Conservation (phyloP, 1,284 basidiomycete species). For the Ceratobasidium sp. region DNA sequence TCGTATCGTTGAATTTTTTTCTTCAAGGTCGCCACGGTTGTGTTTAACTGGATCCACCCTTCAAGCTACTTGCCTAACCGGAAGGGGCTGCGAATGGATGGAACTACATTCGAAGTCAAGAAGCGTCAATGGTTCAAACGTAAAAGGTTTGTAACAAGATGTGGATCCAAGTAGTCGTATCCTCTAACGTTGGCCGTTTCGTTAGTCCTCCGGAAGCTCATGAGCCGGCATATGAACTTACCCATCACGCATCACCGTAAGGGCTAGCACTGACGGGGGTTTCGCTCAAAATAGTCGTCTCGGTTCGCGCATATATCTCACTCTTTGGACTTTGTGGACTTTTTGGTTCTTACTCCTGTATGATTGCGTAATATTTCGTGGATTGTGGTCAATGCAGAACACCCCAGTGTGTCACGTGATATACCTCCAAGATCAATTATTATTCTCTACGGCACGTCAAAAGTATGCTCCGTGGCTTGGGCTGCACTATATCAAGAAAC, state of each 20-base stretch:
- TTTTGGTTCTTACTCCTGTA: background rate
- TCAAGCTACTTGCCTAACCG: conserved; percentile 42
- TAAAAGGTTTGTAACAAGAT: conserved; percentile 14
- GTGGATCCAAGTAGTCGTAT: background rate
- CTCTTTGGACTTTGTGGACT: background rate
- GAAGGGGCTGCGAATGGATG: conserved; percentile 45
- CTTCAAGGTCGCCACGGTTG: conserved; percentile 28
- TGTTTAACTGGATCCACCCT: conserved; percentile 42
- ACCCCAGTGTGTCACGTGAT: background rate
- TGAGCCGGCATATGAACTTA: conserved; percentile 12
- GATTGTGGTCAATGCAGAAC: background rate
- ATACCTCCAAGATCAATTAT: background rate
- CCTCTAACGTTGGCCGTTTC: background rate
- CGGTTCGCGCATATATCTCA: background rate
- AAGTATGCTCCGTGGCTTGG: conserved; percentile 22
- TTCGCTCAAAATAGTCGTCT: background rate
- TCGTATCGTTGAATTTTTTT: background rate
- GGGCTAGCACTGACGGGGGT: background rate
- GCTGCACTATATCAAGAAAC: background rate
- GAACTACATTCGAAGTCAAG: conserved; percentile 43
- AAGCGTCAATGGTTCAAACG: conserved; percentile 24
- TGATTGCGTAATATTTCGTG: background rate
- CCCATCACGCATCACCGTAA: background rate
- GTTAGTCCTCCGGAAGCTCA: conserved; percentile 4
- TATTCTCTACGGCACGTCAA: background rate